Percentiles rank a stretch among this genome's conserved stretches.
Evolutionary conservation across 148 eudicot species (phyloP).

Genomic region (Fagopyrum tataricum): DNA sequence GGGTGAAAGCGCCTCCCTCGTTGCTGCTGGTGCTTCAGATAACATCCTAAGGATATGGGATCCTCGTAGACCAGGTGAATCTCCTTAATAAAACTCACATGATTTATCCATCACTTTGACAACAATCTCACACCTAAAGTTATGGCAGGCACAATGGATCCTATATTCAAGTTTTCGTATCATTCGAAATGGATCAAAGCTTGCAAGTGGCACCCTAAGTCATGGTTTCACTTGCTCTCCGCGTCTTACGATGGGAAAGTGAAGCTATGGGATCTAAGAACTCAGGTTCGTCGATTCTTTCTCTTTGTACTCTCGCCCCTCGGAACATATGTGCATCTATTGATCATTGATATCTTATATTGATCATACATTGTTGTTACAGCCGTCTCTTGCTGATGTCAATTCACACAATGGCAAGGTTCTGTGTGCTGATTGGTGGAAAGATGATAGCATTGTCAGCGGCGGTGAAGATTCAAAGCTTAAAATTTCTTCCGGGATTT

Average conservation of each 20-base stretch:
- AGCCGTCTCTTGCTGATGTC: constrained; percentile 84
- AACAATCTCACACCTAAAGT: not conserved
- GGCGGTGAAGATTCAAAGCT: constrained; percentile 92
- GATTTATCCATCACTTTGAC: not conserved
- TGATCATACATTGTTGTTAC: constrained; percentile 23
- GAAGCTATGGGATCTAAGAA: constrained; percentile 93
- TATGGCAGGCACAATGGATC: constrained; percentile 68
- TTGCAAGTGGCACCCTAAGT: constrained; percentile 86
- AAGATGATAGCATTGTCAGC: constrained; percentile 63
- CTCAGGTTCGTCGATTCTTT: constrained; percentile 45
- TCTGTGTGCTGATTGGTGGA: constrained; percentile 93
- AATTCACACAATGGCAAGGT: constrained; percentile 89
- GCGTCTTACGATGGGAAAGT: constrained; percentile 91
- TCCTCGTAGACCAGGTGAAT: constrained; percentile 88
- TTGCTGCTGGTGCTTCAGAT: constrained; percentile 90
- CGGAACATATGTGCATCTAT: not conserved
- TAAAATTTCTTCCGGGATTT: constrained; percentile 60
- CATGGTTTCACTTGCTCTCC: constrained; percentile 82
- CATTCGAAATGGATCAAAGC: constrained; percentile 86
- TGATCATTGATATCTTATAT: not conserved
- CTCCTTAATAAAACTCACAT: not conserved
- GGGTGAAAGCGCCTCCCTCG: constrained; percentile 80
- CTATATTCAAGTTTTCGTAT: constrained; percentile 74
- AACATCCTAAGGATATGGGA: constrained; percentile 87
- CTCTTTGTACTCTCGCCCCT: not conserved